These are phyloP conservation scores for Cyberlindnera meyerae DNA, from an alignment of 805 yeast species.

Conservation along the genomic window DNA sequence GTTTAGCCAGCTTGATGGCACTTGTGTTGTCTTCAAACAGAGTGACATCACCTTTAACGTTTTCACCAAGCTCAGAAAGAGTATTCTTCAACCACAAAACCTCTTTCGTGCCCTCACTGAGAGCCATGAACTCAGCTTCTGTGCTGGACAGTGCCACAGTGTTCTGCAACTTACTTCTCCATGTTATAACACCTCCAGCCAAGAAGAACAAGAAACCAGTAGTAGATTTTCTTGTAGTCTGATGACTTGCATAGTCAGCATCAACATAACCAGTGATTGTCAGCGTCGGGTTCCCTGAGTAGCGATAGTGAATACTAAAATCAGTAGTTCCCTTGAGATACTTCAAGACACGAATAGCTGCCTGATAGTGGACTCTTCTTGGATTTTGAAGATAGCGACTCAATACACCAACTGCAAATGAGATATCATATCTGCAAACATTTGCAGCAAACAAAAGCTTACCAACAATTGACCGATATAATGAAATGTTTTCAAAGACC, in stretches of 20 bases:
- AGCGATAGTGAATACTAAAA: not conserved
- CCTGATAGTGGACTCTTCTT: not conserved
- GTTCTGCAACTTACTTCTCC: slow-evolving; percentile 4
- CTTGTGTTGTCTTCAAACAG: not conserved
- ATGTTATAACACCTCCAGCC: slow-evolving; percentile 1
- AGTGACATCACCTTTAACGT: not conserved
- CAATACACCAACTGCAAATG: slow-evolving; percentile 1
- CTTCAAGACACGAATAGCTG: not conserved
- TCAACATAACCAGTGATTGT: slow-evolving; percentile 1
- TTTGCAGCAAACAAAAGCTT: slow-evolving; percentile 4
- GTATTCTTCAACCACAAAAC: not conserved
- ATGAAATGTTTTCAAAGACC: too few species aligned
- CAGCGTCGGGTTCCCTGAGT: not conserved
- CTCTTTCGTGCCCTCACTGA: slow-evolving; percentile 1
- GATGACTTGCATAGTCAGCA: not conserved
- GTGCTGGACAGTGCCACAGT: slow-evolving; percentile 3
- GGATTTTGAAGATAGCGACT: not conserved
- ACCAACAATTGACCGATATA: slow-evolving; percentile 3
- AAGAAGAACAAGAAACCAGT: slow-evolving; percentile 1
- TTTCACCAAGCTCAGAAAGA: not conserved
- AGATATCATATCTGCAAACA: slow-evolving; percentile 2
- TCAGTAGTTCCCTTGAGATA: slow-evolving; percentile 1
- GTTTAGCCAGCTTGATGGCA: not conserved
- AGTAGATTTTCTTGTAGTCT: slow-evolving; percentile 1
- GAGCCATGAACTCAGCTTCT: slow-evolving; percentile 7